Conservation (phyloP, 2,329 filamentous ascomycete genomes). For the Fusarium subtropicale region DNA sequence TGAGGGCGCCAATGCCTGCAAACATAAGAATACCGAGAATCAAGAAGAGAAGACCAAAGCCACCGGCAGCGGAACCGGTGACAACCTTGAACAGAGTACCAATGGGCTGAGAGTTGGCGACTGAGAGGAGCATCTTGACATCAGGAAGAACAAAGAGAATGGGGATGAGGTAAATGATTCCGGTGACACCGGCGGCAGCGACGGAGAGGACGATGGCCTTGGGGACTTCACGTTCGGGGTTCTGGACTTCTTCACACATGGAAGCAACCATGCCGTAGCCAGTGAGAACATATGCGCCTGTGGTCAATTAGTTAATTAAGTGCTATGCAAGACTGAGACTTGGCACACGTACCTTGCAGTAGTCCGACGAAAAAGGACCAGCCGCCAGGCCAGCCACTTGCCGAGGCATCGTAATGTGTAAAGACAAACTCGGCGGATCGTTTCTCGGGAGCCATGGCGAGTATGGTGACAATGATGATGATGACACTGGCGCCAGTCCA, state of each 20-base stretch:
- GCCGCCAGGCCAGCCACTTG: slow-evolving; percentile 75
- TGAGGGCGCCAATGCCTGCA: slow-evolving; percentile 79
- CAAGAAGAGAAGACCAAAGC: slow-evolving; percentile 80
- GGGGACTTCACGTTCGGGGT: slow-evolving; percentile 70
- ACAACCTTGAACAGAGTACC: slow-evolving; percentile 80
- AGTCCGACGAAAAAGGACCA: slow-evolving; percentile 69
- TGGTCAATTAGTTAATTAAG: slow-evolving; percentile 17
- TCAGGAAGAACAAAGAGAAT: slow-evolving; percentile 81
- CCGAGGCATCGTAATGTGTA: slow-evolving; percentile 73
- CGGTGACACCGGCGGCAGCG: slow-evolving; percentile 72
- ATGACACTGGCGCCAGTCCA: slow-evolving; percentile 78
- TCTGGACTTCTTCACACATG: slow-evolving; percentile 72
- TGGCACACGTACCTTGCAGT: slow-evolving; percentile 60
- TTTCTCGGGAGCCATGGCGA: slow-evolving; percentile 73
- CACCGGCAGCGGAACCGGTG: slow-evolving; percentile 77
- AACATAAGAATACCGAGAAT: slow-evolving; percentile 83
- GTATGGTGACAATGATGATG: slow-evolving; percentile 76
- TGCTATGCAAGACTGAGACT: background rate
- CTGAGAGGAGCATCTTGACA: slow-evolving; percentile 70
- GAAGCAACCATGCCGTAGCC: slow-evolving; percentile 66
- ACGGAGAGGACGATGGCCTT: slow-evolving; percentile 76
- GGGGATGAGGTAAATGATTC: slow-evolving; percentile 74
- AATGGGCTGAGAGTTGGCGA: slow-evolving; percentile 80
- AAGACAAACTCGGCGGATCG: slow-evolving; percentile 75
- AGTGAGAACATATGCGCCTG: slow-evolving; percentile 56